A percentile compares a stretch with the other conserved stretches of the same genome.
Evolutionary conservation across 1,284 basidiomycete species (phyloP).

Genomic region (Marasmius fiardii): DNA sequence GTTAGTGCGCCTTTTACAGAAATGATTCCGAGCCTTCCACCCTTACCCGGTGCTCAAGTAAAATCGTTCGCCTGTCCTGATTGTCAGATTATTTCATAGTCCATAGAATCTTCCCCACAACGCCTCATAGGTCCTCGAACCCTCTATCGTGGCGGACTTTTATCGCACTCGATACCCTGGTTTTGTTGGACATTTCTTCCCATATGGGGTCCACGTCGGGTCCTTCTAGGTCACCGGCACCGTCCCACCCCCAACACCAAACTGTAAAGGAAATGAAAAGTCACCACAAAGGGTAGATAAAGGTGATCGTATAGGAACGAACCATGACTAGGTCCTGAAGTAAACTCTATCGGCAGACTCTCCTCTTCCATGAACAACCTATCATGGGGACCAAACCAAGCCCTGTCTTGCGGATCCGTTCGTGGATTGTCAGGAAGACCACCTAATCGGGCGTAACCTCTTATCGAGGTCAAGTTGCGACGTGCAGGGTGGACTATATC

Average conservation of each 20-base stretch:
- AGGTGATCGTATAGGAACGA: too few relatives aligned
- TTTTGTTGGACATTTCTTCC: constrained; percentile 78
- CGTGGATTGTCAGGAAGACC: constrained; percentile 92
- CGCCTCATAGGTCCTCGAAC: constrained; percentile 10
- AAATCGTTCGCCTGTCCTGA: too few relatives aligned
- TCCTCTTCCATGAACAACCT: constrained; percentile 88
- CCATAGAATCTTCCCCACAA: background rate
- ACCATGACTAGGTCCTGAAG: constrained; percentile 86
- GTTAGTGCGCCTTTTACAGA: too few relatives aligned
- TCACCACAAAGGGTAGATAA: background rate
- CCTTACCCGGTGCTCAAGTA: too few relatives aligned
- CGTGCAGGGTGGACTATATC: constrained; percentile 89
- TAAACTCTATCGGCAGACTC: constrained; percentile 70
- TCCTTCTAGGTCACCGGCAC: constrained; percentile 92
- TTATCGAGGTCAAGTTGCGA: constrained; percentile 88
- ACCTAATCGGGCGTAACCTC: constrained; percentile 86
- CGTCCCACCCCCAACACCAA: constrained; percentile 99
- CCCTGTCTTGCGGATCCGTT: constrained; percentile 90
- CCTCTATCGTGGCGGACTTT: constrained; percentile 73
- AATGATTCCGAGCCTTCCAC: too few relatives aligned
- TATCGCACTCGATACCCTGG: constrained; percentile 59
- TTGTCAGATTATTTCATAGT: background rate
- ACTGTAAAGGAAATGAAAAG: constrained; percentile 43
- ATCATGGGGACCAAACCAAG: constrained; percentile 89
- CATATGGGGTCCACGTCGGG: constrained; percentile 95